Evolutionary conservation across 345 rosid genomes (phyloP).

Genomic region (Erucastrum elatum): DNA sequence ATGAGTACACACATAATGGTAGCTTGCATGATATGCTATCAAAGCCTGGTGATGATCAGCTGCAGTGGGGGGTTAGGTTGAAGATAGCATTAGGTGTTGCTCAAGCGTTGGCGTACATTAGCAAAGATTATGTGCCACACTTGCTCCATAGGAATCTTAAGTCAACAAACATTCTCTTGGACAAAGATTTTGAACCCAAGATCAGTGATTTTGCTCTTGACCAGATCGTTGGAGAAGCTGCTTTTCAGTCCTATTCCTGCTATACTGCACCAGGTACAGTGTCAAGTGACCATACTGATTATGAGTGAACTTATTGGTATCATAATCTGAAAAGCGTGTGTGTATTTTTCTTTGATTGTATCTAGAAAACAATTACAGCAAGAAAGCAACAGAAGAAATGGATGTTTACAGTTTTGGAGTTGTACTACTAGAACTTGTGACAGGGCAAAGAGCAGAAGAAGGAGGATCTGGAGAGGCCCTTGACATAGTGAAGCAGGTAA

Average conservation of each 20-base stretch:
- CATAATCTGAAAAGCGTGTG: neutral
- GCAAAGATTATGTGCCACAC: slow-evolving; percentile 73
- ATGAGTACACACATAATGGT: slow-evolving; percentile 65
- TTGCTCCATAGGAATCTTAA: slow-evolving; percentile 79
- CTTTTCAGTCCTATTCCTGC: slow-evolving; percentile 74
- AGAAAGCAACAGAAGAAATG: slow-evolving; percentile 80
- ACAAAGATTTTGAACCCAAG: slow-evolving; percentile 71
- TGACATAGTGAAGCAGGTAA: slow-evolving; percentile 81
- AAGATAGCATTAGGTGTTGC: slow-evolving; percentile 82
- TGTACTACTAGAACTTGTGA: slow-evolving; percentile 74
- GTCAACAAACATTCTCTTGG: slow-evolving; percentile 76
- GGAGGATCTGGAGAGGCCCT: slow-evolving; percentile 50
- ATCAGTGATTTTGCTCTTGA: slow-evolving; percentile 79
- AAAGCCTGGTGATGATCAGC: slow-evolving; percentile 44
- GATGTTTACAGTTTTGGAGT: slow-evolving; percentile 93
- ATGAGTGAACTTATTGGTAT: neutral
- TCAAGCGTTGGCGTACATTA: slow-evolving; percentile 77
- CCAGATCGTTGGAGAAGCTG: slow-evolving; percentile 71
- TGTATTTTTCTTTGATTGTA: slow-evolving; percentile 24
- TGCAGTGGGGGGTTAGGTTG: slow-evolving; percentile 76
- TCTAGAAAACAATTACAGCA: slow-evolving; percentile 71
- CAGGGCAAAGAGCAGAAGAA: slow-evolving; percentile 70
- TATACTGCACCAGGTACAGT: slow-evolving; percentile 76
- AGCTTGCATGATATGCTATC: slow-evolving; percentile 72
- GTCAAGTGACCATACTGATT: slow-evolving; percentile 2